Percentiles rank a stretch among this genome's conserved stretches.
Conservation (phyloP, 129 eudicot genomes). For the Deinandra increscens region DNA sequence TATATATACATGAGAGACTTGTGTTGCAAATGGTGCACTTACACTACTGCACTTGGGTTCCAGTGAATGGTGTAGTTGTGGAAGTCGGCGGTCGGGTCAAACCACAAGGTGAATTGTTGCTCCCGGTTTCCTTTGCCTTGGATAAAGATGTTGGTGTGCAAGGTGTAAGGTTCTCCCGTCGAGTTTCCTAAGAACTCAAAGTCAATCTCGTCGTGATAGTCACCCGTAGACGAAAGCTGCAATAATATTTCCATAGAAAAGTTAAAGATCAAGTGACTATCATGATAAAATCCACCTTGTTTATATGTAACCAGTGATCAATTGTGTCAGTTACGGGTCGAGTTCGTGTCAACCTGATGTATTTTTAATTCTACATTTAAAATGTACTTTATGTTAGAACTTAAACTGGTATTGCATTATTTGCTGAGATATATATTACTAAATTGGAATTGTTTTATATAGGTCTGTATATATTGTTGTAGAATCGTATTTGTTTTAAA, state of each 20-base stretch:
- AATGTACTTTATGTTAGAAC: too few species aligned
- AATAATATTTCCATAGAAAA: neutral
- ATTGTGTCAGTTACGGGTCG: too few species aligned
- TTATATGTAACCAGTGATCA: neutral
- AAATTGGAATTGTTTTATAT: too few species aligned
- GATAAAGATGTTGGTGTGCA: conserved; percentile 65
- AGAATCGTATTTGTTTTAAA: too few species aligned
- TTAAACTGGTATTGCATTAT: too few species aligned
- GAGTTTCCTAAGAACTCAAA: conserved; percentile 71
- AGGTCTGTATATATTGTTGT: too few species aligned
- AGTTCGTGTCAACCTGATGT: too few species aligned
- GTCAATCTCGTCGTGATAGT: conserved; percentile 64
- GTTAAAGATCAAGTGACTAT: neutral
- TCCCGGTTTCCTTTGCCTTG: conserved; percentile 56
- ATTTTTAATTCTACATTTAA: too few species aligned
- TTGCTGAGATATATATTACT: too few species aligned
- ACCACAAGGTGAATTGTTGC: conserved; percentile 62
- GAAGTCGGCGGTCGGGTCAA: conserved; percentile 61
- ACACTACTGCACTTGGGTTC: conserved; percentile 59
- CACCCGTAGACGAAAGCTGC: conserved; percentile 62
- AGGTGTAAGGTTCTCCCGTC: conserved; percentile 58
- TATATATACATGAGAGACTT: too few species aligned
- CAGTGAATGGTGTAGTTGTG: conserved; percentile 78
- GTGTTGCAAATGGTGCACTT: conserved; percentile 22
- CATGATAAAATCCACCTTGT: neutral